Evolutionary conservation across 2,329 filamentous ascomycete genomes (phyloP).

Genomic region (Chaetomium strumarium): DNA sequence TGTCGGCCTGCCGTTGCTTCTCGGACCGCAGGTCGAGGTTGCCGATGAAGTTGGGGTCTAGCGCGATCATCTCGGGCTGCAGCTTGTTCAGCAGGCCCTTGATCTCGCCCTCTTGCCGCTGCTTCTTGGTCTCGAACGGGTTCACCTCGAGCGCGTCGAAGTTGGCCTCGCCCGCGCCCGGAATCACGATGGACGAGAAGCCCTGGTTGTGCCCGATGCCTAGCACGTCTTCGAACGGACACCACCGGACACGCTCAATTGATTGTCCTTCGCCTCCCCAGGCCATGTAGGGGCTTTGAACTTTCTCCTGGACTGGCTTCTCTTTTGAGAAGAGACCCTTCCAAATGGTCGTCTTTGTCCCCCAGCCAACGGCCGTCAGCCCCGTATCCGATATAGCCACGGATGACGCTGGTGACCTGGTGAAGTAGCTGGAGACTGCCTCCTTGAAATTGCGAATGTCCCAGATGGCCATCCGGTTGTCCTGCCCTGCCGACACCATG

Average conservation of each 20-base stretch:
- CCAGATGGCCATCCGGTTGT: conserved; percentile 90
- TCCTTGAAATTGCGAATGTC: conserved; percentile 92
- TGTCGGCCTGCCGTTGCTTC: conserved; percentile 68
- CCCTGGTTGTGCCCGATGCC: conserved; percentile 79
- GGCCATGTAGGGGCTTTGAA: conserved; percentile 83
- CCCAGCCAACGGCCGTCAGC: conserved; percentile 84
- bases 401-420: conserved; percentile 73
- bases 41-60: conserved; percentile 89
- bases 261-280: conserved; percentile 83
- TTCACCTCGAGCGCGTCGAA: conserved; percentile 91
- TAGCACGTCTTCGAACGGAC: conserved; percentile 89
- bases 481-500: conserved; percentile 91
- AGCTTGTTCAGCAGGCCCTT: conserved; percentile 88
- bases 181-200: conserved; percentile 84
- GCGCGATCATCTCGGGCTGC: conserved; percentile 91
- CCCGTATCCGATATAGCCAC: conserved; percentile 85
- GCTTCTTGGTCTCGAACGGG: conserved; percentile 88
- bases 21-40: conserved; percentile 77
- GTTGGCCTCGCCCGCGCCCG: conserved; percentile 94
- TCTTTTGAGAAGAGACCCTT: conserved; percentile 79
- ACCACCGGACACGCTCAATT: conserved; percentile 82
- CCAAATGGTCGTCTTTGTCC: conserved; percentile 85
- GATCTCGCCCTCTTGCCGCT: conserved; percentile 89
- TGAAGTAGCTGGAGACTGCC: conserved; percentile 75
- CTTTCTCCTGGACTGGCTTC: conserved; percentile 64